These are phyloP conservation scores for Leccinum disarticulatum DNA, from an alignment of 768 basidiomycete genomes.

Conservation along the genomic window DNA sequence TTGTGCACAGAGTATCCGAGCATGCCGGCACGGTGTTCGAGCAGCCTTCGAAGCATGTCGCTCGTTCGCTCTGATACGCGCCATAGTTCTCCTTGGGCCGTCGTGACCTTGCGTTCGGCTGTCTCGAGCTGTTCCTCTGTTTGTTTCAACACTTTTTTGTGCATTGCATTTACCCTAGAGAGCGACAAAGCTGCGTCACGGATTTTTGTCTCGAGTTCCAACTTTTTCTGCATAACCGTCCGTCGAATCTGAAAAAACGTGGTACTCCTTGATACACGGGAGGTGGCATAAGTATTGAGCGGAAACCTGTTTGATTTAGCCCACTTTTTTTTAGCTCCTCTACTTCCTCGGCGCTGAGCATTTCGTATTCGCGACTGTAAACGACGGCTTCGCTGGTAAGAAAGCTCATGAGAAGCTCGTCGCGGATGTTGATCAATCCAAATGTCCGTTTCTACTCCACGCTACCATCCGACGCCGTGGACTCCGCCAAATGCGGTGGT, in stretches of 20 bases:
- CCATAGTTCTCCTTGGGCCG: constrained; percentile 69
- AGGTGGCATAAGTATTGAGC: background rate
- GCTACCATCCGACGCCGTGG: constrained; percentile 38
- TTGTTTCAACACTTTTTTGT: constrained; percentile 61
- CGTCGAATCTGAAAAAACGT: constrained; percentile 63
- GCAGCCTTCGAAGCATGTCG: constrained; percentile 61
- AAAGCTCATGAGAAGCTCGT: constrained; percentile 86
- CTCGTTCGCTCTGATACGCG: constrained; percentile 61
- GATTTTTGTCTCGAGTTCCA: constrained; percentile 81
- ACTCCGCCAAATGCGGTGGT: constrained; percentile 32
- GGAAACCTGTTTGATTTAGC: constrained; percentile 26
- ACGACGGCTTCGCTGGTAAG: constrained; percentile 92
- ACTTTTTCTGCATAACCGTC: constrained; percentile 67
- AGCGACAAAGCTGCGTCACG: constrained; percentile 83
- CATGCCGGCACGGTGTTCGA: constrained; percentile 84
- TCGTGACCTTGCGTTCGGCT: constrained; percentile 71
- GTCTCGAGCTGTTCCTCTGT: constrained; percentile 69
- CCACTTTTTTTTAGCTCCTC: constrained; percentile 68
- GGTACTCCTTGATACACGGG: constrained; percentile 60
- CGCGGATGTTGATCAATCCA: constrained; percentile 55
- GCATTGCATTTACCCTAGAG: constrained; percentile 58
- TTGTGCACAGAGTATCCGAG: constrained; percentile 68
- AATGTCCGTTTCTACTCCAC: constrained; percentile 44
- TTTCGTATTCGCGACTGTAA: constrained; percentile 81
- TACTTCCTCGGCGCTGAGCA: constrained; percentile 71